Base-by-base conservation (phyloP, 805 yeast species). In the Lachancea meyersii region DNA sequence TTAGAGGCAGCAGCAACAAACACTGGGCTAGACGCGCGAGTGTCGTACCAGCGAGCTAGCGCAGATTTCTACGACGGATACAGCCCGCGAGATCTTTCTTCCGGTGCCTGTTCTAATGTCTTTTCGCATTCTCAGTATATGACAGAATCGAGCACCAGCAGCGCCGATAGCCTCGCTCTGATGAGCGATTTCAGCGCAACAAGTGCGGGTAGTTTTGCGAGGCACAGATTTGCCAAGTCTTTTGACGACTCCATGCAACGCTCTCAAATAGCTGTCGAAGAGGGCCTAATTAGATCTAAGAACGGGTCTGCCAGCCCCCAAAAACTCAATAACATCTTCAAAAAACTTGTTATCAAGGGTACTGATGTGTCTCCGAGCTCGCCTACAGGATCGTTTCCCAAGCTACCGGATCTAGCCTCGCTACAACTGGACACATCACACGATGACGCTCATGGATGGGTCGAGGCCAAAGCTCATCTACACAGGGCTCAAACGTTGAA, bases 181-280 rank as follows among this genome's bases (percentile, higher is more conserved):
- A 60, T 72, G 63, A 72, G 76, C 27, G 93, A 85, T 58, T 73
- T 84, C 48, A 83, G 93, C 65, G 95, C 95, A 4, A 84, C 95
- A 0, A 82, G 93, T 48, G 95, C 95, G 1, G 95, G 94, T 0
- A 84, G 94, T 23, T 79, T 79, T 45, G 79, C 80, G 35, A 74
- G 95, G 55, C 94, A 86, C 58, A 82, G 75, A 52, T 70, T 68
- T 55, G 80, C 79, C 27, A 65, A 64, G 43, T 57, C 67, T 10
- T 58, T 63, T 42, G 47, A 52, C 8, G 58, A 57, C 34, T 54
- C 65, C 20, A 38, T 57, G 17, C 58, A 60, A 31, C 52, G 53
- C 39, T 58, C 60, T 5, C 54, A 49, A 19, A 24, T 37, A 23
- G 40, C 36, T 13, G 38, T 23, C 40, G 51, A 41, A 40, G 51